Evolutionary conservation across 371 early-diverging fungal species (phyloP).

Genomic region (Parasitella parasitica): DNA sequence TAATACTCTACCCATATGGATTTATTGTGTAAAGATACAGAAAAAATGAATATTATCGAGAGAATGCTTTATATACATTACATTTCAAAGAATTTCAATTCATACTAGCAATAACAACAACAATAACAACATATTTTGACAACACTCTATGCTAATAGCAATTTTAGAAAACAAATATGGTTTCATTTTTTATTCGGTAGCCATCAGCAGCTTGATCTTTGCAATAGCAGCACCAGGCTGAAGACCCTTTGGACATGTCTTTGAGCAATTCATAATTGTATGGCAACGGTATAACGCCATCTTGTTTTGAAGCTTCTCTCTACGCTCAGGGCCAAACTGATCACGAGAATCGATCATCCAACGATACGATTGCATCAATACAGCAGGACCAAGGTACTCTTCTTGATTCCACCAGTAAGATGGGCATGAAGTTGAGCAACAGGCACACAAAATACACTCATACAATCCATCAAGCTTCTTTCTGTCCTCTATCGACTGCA

Average conservation of each 20-base stretch:
- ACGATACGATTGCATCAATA: conserved; percentile 95
- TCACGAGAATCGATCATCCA: conserved; percentile 98
- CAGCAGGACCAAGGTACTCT: conserved; percentile 94
- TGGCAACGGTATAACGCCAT: conserved; percentile 98
- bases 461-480: conserved; percentile 96
- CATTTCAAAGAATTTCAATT: conserved; percentile 2
- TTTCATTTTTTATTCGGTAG: conserved; percentile 66
- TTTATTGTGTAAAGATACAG: neutral
- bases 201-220: conserved; percentile 93
- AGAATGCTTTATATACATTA: neutral
- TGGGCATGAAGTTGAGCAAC: conserved; percentile 96
- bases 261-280: conserved; percentile 98
- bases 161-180: neutral
- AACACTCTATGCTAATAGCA: neutral
- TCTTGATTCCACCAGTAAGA: conserved; percentile 98
- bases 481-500: conserved; percentile 90
- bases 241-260: conserved; percentile 97
- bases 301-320: conserved; percentile 88
- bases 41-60: neutral
- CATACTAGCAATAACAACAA: neutral
- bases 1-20: neutral
- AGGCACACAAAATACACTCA: conserved; percentile 97
- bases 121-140: conserved; percentile 1
- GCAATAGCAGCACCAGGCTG: conserved; percentile 97
- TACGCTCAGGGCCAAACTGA: conserved; percentile 86